These are phyloP conservation scores for Salvia miltiorrhiza DNA, from an alignment of 257 asterid species.

Conservation along the genomic window DNA sequence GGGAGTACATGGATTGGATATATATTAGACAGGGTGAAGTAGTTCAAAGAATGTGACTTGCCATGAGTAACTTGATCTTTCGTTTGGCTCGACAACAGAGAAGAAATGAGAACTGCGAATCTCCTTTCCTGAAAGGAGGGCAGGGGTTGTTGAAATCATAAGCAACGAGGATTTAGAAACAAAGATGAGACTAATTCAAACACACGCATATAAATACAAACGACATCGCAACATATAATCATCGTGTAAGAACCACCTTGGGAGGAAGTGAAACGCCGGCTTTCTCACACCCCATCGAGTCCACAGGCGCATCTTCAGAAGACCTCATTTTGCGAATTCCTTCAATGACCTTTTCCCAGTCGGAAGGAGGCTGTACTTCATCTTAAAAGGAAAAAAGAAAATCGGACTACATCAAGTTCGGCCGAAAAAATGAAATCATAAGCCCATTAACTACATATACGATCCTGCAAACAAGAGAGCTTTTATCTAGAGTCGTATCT, in stretches of 20 bases:
- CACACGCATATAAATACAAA: too few species aligned
- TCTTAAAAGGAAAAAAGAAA: not conserved
- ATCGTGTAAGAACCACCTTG: slow-evolving; percentile 50
- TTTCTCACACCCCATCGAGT: slow-evolving; percentile 96
- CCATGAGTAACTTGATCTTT: slow-evolving; percentile 93
- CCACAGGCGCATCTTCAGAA: slow-evolving; percentile 94
- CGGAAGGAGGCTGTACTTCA: slow-evolving; percentile 53
- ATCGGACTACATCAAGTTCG: slow-evolving; percentile 10
- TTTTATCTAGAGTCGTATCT: not conserved
- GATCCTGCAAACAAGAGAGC: not conserved
- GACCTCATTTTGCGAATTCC: slow-evolving; percentile 88
- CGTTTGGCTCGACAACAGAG: slow-evolving; percentile 95
- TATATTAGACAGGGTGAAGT: too few species aligned
- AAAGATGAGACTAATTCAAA: not conserved
- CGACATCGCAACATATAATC: too few species aligned
- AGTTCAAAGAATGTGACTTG: slow-evolving; percentile 32
- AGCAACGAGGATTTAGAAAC: not conserved
- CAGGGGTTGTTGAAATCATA: not conserved
- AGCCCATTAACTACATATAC: not conserved
- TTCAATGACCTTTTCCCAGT: slow-evolving; percentile 81
- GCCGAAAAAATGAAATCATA: too few species aligned
- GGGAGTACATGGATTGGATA: too few species aligned
- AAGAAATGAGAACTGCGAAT: slow-evolving; percentile 82
- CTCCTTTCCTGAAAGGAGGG: slow-evolving; percentile 69
- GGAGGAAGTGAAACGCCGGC: slow-evolving; percentile 95